Evolutionary conservation across 2,329 filamentous ascomycete species (phyloP), one percentile per base, ranked within the genome.

Genomic region (Colletotrichum spaethianum): DNA sequence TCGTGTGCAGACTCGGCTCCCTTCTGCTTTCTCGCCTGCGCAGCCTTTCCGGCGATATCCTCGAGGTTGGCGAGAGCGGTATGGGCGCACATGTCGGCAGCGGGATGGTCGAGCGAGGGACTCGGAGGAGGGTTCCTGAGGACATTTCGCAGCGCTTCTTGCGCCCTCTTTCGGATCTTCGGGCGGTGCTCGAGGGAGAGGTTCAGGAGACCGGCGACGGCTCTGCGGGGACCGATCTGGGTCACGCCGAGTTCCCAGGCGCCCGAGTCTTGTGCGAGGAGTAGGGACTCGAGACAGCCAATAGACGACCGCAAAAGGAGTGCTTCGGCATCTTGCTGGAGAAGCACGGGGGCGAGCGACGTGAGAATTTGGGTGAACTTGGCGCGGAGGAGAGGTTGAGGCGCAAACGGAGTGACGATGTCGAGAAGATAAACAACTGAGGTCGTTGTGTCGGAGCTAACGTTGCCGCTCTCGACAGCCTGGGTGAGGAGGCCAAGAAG

Each of bases 401-500:
- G 94, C 73, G 95, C 92, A 83, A 92, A 93, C 71, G 93, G 93
- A 20, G 95, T 96, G 77, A 98, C 90, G 76, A 97, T 87, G 83
- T 99, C 96, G 85, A 99, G 94, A 20, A 99, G 92, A 83, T 99
- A 99, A 77, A 99, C 93, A 75, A 97, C 93, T 3, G 96, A 94
- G 28, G 93, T 91, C 40, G 94, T 93, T 73, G 97, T 86, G 75
- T 97, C 94, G 81, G 94, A 93, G 80, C 96, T 96, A 67, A 93
- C 86, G 66, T 91, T 90, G 63, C 91, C 92, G 75, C 83, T 87
- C 48, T 88, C 90, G 65, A 93, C 88, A 36, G 94, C 92, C 83
- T 97, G 93, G 77, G 91, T 90, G 3, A 99, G 90, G 4, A 99
- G 89, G 46, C 95, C 94, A 56, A 99, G 88, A 6, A 99, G 90